A percentile compares a stretch with the other conserved stretches of the same genome.
Conservation (phyloP, 108 stramenopile species). For the Nitzschia putrida region DNA sequence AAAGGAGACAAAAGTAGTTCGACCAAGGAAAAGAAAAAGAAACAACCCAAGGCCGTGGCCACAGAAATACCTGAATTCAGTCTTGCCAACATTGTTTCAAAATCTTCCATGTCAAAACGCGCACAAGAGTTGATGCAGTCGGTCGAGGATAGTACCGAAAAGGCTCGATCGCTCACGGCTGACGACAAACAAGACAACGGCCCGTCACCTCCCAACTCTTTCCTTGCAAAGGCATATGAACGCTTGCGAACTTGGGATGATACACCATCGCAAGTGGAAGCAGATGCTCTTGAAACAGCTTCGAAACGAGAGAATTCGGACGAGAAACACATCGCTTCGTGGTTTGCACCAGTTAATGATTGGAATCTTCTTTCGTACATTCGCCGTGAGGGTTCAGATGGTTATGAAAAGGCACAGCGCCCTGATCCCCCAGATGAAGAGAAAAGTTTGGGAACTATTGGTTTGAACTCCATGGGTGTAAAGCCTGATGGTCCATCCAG, state of each 20-base stretch:
- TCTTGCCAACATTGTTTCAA: neutral
- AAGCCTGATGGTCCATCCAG: no score
- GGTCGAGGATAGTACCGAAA: neutral
- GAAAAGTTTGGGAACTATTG: no score
- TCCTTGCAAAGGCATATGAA: slow-evolving; percentile 2
- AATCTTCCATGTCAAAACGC: neutral
- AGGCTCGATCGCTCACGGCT: neutral
- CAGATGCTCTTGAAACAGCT: neutral
- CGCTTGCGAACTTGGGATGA: slow-evolving; percentile 17
- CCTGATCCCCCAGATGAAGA: slow-evolving; percentile 30
- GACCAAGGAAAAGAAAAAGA: neutral
- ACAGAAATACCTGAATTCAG: slow-evolving; percentile 1
- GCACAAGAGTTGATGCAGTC: neutral
- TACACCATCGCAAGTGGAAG: neutral
- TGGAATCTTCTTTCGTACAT: slow-evolving; percentile 30
- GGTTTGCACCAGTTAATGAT: slow-evolving; percentile 15
- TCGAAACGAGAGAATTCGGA: neutral
- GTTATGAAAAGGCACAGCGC: neutral
- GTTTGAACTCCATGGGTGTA: no score
- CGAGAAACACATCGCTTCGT: slow-evolving; percentile 5
- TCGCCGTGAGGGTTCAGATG: neutral
- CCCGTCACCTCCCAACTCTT: no score
- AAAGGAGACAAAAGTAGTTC: neutral
- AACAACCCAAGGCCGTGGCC: neutral
- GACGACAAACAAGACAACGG: neutral